Evolutionary conservation across 2,329 filamentous ascomycete genomes (phyloP), one percentile per base, ranked within the genome.

Genomic region (Phialophora verrucosa): DNA sequence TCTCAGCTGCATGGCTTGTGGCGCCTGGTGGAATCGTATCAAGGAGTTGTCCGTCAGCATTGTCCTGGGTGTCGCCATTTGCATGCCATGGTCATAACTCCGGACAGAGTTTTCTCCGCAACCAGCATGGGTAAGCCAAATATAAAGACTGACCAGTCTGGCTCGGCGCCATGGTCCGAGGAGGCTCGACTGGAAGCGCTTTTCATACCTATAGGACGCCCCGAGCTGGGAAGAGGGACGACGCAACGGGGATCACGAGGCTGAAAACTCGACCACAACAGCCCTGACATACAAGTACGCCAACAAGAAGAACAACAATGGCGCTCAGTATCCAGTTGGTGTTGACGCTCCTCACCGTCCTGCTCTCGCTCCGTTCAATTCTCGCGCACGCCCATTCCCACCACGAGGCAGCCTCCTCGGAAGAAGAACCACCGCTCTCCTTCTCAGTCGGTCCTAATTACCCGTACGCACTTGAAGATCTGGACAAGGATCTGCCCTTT

Each of bases 401-500:
- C 17, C 27, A 31, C 4, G 44, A 51, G 4, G 47, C 32, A n/a
- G 59, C 49, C 49, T 27, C 42, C 57, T 32, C 57, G 2, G 57
- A 59, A 11, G 53, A 58, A 27, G 42, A n/a, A 25, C 10, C 25
- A 32, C 57, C 59, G 10, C 60, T 56, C 25, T 55, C 56, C 32
- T 55, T 69, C 58, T 53, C 62, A 17, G 62, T 74, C 5, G 73
- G 72, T 2, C 70, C 67, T 7, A 71, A 72, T 38, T 74, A 73
- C 61, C 59, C 50, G 7, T 71, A 73, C 51, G 67, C 72, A 1
- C 67, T 74, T 10, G 72, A 74, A 62, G 71, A 75, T 49, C 73
- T 75, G 14, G 73, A 75, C 62, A 73, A 72, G 38, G 73, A 75
- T 42, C 74, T 75, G 4, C 74, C 74, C 20, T 75, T 75, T 50